Evolutionary conservation across 148 eudicot species (phyloP).

Genomic region (Vaccinium corymbosum): DNA sequence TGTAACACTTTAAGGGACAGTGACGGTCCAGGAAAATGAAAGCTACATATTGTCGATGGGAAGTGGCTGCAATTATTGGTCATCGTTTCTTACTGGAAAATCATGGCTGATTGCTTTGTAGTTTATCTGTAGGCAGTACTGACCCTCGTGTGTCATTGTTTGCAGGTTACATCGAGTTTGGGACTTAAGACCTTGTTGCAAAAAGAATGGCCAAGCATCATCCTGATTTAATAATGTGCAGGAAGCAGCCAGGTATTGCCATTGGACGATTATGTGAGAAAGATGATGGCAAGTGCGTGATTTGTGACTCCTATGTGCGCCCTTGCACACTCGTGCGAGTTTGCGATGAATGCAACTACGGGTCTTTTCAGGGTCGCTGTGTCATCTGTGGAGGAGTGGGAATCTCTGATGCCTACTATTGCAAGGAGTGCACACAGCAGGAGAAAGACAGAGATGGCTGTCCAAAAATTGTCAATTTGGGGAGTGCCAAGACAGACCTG

Average conservation of each 20-base stretch:
- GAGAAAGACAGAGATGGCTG: slow-evolving; percentile 82
- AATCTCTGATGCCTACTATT: slow-evolving; percentile 73
- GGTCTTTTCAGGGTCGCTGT: slow-evolving; percentile 66
- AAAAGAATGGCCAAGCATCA: slow-evolving; percentile 67
- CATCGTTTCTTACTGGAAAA: not conserved
- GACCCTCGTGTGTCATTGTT: not conserved
- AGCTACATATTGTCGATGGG: not conserved
- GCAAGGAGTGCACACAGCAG: slow-evolving; percentile 79
- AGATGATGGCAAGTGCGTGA: slow-evolving; percentile 59
- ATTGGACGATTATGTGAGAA: slow-evolving; percentile 68
- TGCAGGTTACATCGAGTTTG: slow-evolving; percentile 16
- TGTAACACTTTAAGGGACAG: not conserved
- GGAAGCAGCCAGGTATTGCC: slow-evolving; percentile 72
- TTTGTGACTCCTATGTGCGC: slow-evolving; percentile 69
- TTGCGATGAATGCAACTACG: slow-evolving; percentile 56
- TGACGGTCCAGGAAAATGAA: not conserved
- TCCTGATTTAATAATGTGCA: slow-evolving; percentile 64
- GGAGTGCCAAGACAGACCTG: slow-evolving; percentile 68
- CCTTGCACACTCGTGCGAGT: slow-evolving; percentile 66
- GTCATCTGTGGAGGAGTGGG: slow-evolving; percentile 77
- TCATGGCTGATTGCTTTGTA: not conserved
- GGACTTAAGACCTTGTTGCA: slow-evolving; percentile 10
- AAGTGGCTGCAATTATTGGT: not conserved
- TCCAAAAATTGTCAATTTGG: slow-evolving; percentile 72
- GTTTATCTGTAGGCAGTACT: not conserved